These are phyloP conservation scores for Thinopyrum elongatum DNA, from an alignment of 176 grass and related monocot genomes.

Conservation along the genomic window DNA sequence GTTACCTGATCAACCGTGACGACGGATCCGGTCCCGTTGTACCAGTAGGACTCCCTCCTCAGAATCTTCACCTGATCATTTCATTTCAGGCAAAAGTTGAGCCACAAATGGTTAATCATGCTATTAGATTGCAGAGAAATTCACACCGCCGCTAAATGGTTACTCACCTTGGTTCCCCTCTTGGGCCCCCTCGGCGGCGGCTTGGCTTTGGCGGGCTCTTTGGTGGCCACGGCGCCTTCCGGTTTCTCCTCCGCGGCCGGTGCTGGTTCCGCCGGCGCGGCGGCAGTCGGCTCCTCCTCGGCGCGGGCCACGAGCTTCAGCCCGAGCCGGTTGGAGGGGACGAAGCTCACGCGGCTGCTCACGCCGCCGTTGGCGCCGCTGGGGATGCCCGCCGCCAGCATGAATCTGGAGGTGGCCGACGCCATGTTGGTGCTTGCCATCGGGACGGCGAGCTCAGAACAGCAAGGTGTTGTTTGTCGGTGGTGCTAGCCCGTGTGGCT, in stretches of 20 bases:
- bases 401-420: slow-evolving; percentile 74
- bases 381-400: slow-evolving; percentile 38
- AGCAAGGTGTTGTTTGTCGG: not conserved
- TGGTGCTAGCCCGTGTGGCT: slow-evolving; percentile 22
- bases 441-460: not conserved
- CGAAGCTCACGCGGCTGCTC: slow-evolving; percentile 44
- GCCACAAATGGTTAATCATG: not conserved
- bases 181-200: slow-evolving; percentile 81
- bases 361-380: not conserved
- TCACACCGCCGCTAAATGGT: too few relatives aligned
- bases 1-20: slow-evolving; percentile 85
- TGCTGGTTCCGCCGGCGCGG: slow-evolving; percentile 25
- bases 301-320: slow-evolving; percentile 59
- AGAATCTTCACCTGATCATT: slow-evolving; percentile 83
- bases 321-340: slow-evolving; percentile 28
- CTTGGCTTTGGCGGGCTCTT: slow-evolving; percentile 46
- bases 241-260: not conserved
- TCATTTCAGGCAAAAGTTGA: not conserved
- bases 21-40: slow-evolving; percentile 77
- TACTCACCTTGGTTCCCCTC: slow-evolving; percentile 42
- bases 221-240: slow-evolving; percentile 37
- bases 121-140: too few relatives aligned
- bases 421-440: slow-evolving; percentile 96
- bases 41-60: slow-evolving; percentile 95
- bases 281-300: slow-evolving; percentile 37